phyloP scores from a whole-genome alignment of 2,329 filamentous ascomycete species.

The Xylaria polymorpha region DNA sequence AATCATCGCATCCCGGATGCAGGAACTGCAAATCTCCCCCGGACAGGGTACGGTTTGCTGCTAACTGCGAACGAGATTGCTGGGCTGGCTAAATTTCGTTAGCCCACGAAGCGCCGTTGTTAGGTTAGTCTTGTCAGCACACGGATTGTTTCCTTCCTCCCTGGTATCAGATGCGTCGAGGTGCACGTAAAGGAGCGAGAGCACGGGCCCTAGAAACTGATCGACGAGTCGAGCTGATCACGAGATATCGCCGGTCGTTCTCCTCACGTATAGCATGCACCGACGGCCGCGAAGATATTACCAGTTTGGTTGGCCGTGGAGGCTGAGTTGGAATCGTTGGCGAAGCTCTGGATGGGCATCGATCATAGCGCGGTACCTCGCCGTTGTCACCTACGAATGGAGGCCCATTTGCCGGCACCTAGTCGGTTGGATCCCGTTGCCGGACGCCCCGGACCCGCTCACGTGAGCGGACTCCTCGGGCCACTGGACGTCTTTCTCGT shows the following conservation, averaged over 20 bases:
- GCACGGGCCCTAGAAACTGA: not conserved
- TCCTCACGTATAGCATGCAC: not conserved
- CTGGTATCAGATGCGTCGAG: not conserved
- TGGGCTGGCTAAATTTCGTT: not conserved
- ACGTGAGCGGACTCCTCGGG: conserved; percentile 1
- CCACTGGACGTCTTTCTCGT: not conserved
- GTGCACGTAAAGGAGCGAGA: not conserved
- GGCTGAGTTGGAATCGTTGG: not conserved
- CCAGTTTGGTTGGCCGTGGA: not conserved
- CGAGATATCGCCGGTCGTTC: not conserved
- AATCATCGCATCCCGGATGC: not conserved
- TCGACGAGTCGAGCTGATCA: not conserved
- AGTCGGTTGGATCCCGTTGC: not conserved
- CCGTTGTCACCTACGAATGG: not conserved
- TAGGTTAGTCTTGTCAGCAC: not conserved
- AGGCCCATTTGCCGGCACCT: not conserved
- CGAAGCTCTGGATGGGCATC: not conserved
- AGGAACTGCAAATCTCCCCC: not conserved
- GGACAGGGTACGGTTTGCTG: not conserved
- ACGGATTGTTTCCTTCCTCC: not conserved
- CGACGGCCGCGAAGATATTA: not conserved
- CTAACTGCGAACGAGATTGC: not conserved
- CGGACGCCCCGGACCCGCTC: not conserved
- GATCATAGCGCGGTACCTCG: not conserved
- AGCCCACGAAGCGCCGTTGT: not conserved